Evolutionary conservation across 2,329 filamentous ascomycete genomes (phyloP).

Genomic region (Aspergillus niger): DNA sequence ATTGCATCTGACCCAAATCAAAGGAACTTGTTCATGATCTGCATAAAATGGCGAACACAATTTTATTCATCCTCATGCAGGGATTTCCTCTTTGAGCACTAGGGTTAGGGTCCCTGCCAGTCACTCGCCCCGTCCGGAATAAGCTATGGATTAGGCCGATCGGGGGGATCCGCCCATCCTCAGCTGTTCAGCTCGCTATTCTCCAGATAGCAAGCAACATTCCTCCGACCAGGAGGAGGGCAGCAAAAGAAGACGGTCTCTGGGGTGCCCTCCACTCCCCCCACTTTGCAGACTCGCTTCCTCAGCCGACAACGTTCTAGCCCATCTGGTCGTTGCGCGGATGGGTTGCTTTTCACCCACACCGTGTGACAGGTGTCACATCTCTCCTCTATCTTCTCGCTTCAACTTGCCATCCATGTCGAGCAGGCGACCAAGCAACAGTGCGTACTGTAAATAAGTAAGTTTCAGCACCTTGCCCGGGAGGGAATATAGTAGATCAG

Average conservation of each 20-base stretch:
- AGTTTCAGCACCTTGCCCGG: background rate
- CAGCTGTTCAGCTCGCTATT: no score
- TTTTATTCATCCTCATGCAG: background rate
- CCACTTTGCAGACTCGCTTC: background rate
- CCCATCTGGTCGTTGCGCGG: background rate
- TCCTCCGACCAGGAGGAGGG: background rate
- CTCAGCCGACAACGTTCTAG: background rate
- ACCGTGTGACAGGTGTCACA: constrained; percentile 6
- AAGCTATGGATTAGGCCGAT: constrained; percentile 5
- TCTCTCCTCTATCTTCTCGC: background rate
- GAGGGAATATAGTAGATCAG: constrained; percentile 1
- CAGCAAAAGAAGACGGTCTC: background rate
- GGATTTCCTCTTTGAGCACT: background rate
- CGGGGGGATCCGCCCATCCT: background rate
- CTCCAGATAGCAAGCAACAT: background rate
- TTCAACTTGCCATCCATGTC: background rate
- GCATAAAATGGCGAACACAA: background rate
- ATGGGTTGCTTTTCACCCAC: background rate
- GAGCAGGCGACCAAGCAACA: background rate
- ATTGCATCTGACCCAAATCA: no score
- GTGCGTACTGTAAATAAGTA: background rate
- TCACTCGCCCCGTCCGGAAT: background rate
- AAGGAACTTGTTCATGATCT: background rate
- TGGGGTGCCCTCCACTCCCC: no score
- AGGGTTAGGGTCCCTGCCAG: constrained; percentile 2